Evolutionary conservation across 225 moss, liverwort and hornwort genomes (phyloP).

Genomic region (Takakia lepidozioides): DNA sequence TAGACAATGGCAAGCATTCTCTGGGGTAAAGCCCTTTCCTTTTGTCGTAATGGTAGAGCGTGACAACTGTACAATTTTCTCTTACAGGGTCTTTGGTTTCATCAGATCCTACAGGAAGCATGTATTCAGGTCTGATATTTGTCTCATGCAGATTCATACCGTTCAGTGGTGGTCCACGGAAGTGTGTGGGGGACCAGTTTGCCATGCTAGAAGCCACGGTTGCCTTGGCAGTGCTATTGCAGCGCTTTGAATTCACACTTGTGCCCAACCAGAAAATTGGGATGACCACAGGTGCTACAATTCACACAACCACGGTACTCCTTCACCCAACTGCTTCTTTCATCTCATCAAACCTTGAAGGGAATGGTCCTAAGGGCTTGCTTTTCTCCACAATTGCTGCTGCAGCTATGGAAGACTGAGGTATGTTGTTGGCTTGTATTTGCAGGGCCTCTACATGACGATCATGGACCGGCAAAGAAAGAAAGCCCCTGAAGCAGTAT

Average conservation of each 20-base stretch:
- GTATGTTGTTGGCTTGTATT: constrained; percentile 2
- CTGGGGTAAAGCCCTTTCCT: too few species aligned
- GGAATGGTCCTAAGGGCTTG: constrained; percentile 4
- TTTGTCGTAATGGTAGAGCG: too few species aligned
- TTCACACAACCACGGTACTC: constrained; percentile 89
- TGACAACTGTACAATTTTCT: too few species aligned
- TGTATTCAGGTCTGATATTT: too few species aligned
- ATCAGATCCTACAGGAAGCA: too few species aligned
- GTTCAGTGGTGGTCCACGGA: constrained; percentile 95
- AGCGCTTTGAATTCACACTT: constrained; percentile 74
- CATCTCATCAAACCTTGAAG: too few species aligned
- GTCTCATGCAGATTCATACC: constrained; percentile 68
- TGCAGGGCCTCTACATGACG: constrained; percentile 44
- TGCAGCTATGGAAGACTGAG: too few species aligned
- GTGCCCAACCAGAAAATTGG: constrained; percentile 87
- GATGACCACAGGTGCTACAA: constrained; percentile 99
- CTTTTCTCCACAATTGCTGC: not conserved
- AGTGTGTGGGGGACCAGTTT: constrained; percentile 99
- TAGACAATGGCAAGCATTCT: too few species aligned
- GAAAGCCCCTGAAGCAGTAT: constrained; percentile 28
- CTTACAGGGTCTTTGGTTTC: too few species aligned
- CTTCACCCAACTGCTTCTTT: not conserved
- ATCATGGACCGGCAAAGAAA: constrained; percentile 33
- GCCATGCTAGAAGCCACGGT: constrained; percentile 97
- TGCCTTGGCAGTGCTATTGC: constrained; percentile 84